A percentile compares a stretch with the other conserved stretches of the same genome.
These are phyloP conservation scores for Priceomyces castillae DNA, from an alignment of 805 yeast species.

Conservation along the genomic window DNA sequence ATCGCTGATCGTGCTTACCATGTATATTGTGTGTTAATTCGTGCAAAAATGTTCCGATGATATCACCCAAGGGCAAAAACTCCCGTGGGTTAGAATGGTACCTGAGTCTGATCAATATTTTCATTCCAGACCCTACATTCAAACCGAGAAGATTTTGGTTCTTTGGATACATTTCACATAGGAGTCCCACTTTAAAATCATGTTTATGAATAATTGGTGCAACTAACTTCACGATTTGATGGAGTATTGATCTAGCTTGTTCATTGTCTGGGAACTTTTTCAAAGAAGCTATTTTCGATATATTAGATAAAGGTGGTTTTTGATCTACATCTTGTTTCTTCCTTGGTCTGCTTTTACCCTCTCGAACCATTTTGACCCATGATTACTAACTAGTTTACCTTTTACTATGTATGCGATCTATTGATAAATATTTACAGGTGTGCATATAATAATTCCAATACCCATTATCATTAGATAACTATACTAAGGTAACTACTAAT, in stretches of 20 bases:
- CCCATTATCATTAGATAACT: neutral
- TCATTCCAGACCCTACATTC: constrained; percentile 75
- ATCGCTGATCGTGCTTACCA: constrained; percentile 78
- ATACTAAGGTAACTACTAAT: neutral
- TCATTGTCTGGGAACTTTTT: constrained; percentile 36
- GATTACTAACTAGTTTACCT: too few relatives aligned
- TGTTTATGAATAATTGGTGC: constrained; percentile 76
- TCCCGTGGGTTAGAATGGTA: constrained; percentile 46
- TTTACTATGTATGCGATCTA: too few relatives aligned
- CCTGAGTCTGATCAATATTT: constrained; percentile 70
- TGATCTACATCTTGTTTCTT: constrained; percentile 9
- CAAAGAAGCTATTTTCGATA: constrained; percentile 36
- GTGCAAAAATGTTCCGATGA: constrained; percentile 83
- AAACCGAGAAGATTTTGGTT: constrained; percentile 65
- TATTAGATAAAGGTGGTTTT: constrained; percentile 37
- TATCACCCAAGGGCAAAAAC: constrained; percentile 63
- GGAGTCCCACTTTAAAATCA: constrained; percentile 59
- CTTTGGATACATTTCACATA: constrained; percentile 83
- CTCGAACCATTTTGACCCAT: neutral
- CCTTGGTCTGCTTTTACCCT: neutral
- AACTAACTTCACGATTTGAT: constrained; percentile 65
- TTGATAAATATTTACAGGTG: neutral
- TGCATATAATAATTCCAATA: neutral
- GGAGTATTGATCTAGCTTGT: constrained; percentile 49
- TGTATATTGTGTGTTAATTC: constrained; percentile 77